Conservation (phyloP, 768 basidiomycete genomes). For the Podaxis rugospora region DNA sequence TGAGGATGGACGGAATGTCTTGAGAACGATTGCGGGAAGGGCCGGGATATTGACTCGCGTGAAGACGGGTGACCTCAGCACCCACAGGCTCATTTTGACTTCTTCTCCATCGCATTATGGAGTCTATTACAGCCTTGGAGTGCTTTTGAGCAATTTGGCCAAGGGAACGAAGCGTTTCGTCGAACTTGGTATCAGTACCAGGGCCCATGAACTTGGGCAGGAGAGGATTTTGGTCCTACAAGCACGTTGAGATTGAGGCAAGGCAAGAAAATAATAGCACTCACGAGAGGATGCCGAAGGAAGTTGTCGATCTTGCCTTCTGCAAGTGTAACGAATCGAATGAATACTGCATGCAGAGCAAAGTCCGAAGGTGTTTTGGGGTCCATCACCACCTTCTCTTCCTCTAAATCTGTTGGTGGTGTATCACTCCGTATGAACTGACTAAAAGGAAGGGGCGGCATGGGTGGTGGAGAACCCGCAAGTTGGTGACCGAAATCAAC, state of each 20-base stretch:
- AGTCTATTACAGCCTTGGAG: conserved; percentile 79
- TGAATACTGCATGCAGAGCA: conserved; percentile 84
- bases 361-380: conserved; percentile 85
- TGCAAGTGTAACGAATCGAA: conserved; percentile 75
- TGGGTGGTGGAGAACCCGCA: conserved; percentile 68
- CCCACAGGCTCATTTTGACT: conserved; percentile 63
- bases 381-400: conserved; percentile 64
- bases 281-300: conserved; percentile 61
- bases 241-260: not conserved
- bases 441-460: conserved; percentile 71
- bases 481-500: conserved; percentile 60
- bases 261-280: conserved; percentile 22
- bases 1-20: conserved; percentile 48
- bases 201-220: conserved; percentile 68
- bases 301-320: conserved; percentile 79
- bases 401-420: conserved; percentile 52
- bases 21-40: conserved; percentile 34
- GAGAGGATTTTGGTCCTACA: conserved; percentile 65
- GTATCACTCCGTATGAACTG: conserved; percentile 46
- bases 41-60: conserved; percentile 35
- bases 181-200: conserved; percentile 72
- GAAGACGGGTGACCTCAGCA: conserved; percentile 47
- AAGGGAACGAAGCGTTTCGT: conserved; percentile 79
- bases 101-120: conserved; percentile 83
- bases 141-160: conserved; percentile 84